A percentile compares a stretch with the other conserved stretches of the same genome.
Evolutionary conservation across 805 yeast species (phyloP).

Genomic region (Metschnikowia sp.): DNA sequence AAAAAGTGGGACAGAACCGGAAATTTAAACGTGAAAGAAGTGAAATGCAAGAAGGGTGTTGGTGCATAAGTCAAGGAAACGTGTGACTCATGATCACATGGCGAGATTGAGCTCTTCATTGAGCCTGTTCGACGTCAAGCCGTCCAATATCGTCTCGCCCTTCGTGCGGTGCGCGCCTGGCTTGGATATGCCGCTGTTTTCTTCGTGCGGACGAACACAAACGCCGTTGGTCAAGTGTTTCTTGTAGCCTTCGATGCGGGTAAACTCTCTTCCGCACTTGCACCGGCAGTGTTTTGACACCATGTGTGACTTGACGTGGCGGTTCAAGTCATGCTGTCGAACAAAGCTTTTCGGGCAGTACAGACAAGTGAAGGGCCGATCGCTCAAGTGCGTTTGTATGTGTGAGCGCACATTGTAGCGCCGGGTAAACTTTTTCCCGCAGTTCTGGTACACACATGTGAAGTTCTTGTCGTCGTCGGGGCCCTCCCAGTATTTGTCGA

Average conservation of each 20-base stretch:
- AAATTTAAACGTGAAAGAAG: background rate
- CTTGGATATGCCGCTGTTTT: constrained; percentile 9
- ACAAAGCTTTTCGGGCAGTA: constrained; percentile 85
- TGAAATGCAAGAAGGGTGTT: background rate
- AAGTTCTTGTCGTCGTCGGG: constrained; percentile 70
- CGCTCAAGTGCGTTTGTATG: constrained; percentile 93
- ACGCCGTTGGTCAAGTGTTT: constrained; percentile 58
- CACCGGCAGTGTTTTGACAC: constrained; percentile 66
- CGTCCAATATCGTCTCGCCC: constrained; percentile 15
- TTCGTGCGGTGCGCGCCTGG: constrained; percentile 11
- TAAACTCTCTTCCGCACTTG: constrained; percentile 92
- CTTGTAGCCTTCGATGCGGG: constrained; percentile 83
- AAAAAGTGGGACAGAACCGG: background rate
- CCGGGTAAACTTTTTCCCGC: constrained; percentile 82
- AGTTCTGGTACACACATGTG: constrained; percentile 69
- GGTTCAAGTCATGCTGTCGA: constrained; percentile 87
- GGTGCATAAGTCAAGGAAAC: background rate
- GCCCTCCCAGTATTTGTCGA: constrained; percentile 79
- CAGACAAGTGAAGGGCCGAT: constrained; percentile 83
- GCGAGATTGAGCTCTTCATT: constrained; percentile 16
- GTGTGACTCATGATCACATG: background rate
- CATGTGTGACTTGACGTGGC: constrained; percentile 86
- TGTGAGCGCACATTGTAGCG: constrained; percentile 92
- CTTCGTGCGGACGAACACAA: constrained; percentile 9
- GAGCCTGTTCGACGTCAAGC: constrained; percentile 17